Base-by-base conservation (phyloP, 495 filamentous ascomycete species). In the Penicillium odoratum region DNA sequence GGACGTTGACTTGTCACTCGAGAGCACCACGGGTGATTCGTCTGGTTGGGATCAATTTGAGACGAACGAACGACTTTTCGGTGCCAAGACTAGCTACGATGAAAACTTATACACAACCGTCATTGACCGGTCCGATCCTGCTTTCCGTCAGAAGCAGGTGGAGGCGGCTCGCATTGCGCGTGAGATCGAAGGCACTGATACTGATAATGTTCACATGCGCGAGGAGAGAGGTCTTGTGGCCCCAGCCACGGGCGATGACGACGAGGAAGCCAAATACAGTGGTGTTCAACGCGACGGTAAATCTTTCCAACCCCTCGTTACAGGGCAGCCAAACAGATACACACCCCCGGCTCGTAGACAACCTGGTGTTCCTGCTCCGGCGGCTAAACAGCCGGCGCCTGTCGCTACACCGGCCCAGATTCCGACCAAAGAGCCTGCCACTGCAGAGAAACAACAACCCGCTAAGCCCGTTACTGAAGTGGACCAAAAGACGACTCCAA, bases 181-280 rank as follows among this genome's bases (percentile, higher is more conserved):
- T 56, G 93, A 98, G 68, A 98, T 99, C 60, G 92, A 97, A 70
- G 76, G 77, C 40, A 86, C 79, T 52, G 76, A 83, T 7, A 71
- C 83, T 11, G 79, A 80, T 25, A 95, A 94, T 56, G 73, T 85
- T 1, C 95, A 98, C 67, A 81, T 96, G 54, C 88, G 88, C 4
- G 93, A 98, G 68, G 93, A 98, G 76, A 83, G 92, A 66, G 86
- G 91, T n/a, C 80, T 87, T 62, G 81, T 81, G 28, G 78, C 81
- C 53, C 75, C 73, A 9, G 87, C 90, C 58, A 81, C 83, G 57
- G 86, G 82, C 21, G 90, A 95, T 70, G 94, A 99, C 66, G 94
- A 99, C 67, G 90, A 93, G 69, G 90, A 93, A 71, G 91, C 92
- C 58, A 97, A 94, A 68, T 98, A 96, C 70, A 97, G 93, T 69